Percentiles rank a stretch among this genome's conserved stretches.
These are phyloP conservation scores for Ascosphaera pollenicola DNA, from an alignment of 2,329 filamentous ascomycete species.

Conservation along the genomic window DNA sequence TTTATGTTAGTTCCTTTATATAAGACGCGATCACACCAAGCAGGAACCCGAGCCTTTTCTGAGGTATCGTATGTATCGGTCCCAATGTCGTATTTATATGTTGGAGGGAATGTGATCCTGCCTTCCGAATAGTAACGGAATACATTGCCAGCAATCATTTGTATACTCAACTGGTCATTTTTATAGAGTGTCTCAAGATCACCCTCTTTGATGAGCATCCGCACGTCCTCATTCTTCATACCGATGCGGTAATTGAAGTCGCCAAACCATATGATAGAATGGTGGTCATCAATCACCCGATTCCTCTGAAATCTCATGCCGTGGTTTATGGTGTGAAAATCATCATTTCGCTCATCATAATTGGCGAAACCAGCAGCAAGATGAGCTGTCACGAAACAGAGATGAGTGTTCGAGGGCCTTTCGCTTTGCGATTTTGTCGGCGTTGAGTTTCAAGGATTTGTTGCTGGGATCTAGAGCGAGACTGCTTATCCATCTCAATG, in stretches of 20 bases:
- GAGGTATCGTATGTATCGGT: constrained; percentile 82
- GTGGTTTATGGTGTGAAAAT: constrained; percentile 73
- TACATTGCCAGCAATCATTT: constrained; percentile 80
- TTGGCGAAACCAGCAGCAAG: constrained; percentile 90
- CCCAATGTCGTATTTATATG: constrained; percentile 87
- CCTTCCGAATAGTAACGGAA: constrained; percentile 89
- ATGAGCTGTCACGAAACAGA: constrained; percentile 94
- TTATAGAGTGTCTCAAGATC: constrained; percentile 67
- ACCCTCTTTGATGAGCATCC: constrained; percentile 45
- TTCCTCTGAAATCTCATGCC: constrained; percentile 84
- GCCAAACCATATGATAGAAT: constrained; percentile 78
- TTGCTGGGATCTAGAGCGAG: too few species aligned
- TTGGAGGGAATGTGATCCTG: constrained; percentile 69
- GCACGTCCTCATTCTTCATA: constrained; percentile 53
- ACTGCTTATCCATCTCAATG: too few species aligned
- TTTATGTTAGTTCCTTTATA: constrained; percentile 65
- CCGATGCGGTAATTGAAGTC: constrained; percentile 98
- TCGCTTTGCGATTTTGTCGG: too few species aligned
- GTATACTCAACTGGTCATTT: constrained; percentile 86
- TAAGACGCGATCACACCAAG: constrained; percentile 89
- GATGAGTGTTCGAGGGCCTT: constrained; percentile 61
- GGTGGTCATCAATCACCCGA: constrained; percentile 75
- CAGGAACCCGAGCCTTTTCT: constrained; percentile 86
- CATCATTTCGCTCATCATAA: constrained; percentile 85
- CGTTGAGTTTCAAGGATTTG: too few species aligned